Percentiles rank a stretch among this genome's conserved stretches.
These are phyloP conservation scores for Neurospora crassa DNA, from an alignment of 2,329 filamentous ascomycete genomes.

Conservation along the genomic window DNA sequence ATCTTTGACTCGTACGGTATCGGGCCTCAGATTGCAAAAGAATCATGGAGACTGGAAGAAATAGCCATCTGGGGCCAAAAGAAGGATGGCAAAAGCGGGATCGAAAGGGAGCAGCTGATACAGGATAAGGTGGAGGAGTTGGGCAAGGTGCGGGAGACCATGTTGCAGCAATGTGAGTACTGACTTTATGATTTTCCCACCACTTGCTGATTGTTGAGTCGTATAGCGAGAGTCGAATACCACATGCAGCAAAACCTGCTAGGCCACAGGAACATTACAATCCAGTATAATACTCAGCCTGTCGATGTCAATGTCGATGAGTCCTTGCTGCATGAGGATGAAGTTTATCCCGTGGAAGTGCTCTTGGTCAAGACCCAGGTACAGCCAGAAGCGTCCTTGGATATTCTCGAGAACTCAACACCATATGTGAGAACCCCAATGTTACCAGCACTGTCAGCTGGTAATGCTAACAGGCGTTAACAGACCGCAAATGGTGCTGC, in stretches of 20 bases:
- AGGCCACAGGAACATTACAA: slow-evolving; percentile 5
- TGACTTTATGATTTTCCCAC: no score
- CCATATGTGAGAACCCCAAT: not conserved
- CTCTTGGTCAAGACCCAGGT: not conserved
- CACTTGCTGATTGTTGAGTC: not conserved
- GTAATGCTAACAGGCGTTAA: not conserved
- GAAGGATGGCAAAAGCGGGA: slow-evolving; percentile 4
- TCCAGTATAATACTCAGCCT: slow-evolving; percentile 4
- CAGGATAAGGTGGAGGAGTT: slow-evolving; percentile 9
- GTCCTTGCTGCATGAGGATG: not conserved
- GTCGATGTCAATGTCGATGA: slow-evolving; percentile 3
- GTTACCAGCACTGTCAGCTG: not conserved
- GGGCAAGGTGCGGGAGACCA: slow-evolving; percentile 6
- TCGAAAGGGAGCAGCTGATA: slow-evolving; percentile 10
- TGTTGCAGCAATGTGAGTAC: slow-evolving; percentile 9
- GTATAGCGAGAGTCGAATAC: slow-evolving; percentile 8
- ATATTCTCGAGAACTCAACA: not conserved
- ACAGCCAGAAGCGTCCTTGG: not conserved
- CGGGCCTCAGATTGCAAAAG: slow-evolving; percentile 4
- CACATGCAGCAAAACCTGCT: slow-evolving; percentile 10
- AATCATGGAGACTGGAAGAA: slow-evolving; percentile 12
- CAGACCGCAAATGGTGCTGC: not conserved
- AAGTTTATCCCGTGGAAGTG: slow-evolving; percentile 1
- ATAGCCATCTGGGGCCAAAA: slow-evolving; percentile 9
- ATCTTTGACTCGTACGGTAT: slow-evolving; percentile 11